phyloP scores from a whole-genome alignment of 2,329 filamentous ascomycete genomes.

The Colletotrichum liriopes region DNA sequence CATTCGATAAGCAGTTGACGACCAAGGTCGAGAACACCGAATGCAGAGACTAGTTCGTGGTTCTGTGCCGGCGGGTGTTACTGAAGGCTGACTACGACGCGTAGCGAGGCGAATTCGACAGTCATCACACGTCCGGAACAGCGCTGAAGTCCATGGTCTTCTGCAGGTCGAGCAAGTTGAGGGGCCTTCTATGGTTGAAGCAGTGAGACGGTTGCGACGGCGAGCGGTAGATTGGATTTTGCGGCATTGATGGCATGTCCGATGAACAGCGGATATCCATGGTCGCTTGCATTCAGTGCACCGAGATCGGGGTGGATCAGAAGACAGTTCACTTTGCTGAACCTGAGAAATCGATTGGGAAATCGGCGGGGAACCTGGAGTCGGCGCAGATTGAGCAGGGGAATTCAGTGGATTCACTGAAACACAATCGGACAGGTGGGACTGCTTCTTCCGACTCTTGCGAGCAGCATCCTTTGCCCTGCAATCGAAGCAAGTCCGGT shows the following conservation, averaged over 20 bases:
- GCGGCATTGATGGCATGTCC: not conserved
- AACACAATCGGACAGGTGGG: not conserved
- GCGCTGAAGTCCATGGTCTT: constrained; percentile 5
- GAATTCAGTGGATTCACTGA: not conserved
- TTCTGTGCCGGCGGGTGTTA: not conserved
- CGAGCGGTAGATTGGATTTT: not conserved
- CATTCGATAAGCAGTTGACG: constrained; percentile 1
- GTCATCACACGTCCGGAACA: not conserved
- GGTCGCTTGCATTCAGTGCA: not conserved
- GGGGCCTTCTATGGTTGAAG: not conserved
- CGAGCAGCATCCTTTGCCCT: constrained; percentile 7
- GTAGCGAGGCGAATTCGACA: constrained; percentile 1
- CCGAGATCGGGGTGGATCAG: constrained; percentile 3
- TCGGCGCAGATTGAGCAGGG: not conserved
- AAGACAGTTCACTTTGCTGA: not conserved
- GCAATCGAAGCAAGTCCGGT: not conserved
- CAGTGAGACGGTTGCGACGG: not conserved
- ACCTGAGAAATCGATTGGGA: not conserved
- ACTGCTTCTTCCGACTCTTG: not conserved
- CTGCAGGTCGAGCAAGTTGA: constrained; percentile 4
- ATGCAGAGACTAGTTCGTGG: not conserved
- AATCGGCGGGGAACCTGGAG: not conserved
- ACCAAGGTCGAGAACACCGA: not conserved
- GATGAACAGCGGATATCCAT: constrained; percentile 1
- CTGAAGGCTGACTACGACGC: not conserved